Evolutionary conservation across 2,329 filamentous ascomycete species (phyloP).

Genomic region (Trichophyton equinum): DNA sequence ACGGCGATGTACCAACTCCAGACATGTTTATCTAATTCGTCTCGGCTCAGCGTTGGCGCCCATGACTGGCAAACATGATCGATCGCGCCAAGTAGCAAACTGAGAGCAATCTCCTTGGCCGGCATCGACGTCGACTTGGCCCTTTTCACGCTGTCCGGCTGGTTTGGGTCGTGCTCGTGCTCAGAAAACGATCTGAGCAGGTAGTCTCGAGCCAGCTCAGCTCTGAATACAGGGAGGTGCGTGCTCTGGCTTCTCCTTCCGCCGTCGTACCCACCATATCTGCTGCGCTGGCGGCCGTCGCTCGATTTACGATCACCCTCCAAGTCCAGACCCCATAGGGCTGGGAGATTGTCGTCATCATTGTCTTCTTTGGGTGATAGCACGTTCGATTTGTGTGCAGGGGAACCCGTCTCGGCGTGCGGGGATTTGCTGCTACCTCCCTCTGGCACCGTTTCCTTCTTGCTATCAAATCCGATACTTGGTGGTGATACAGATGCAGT

Average conservation of each 20-base stretch:
- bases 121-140: constrained; percentile 43
- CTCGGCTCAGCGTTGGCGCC: constrained; percentile 47
- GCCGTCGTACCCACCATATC: not conserved
- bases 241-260: constrained; percentile 14
- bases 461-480: not conserved
- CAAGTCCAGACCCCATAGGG: constrained; percentile 48
- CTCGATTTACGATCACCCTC: constrained; percentile 41
- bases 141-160: constrained; percentile 24
- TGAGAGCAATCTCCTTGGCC: constrained; percentile 58
- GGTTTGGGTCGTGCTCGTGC: constrained; percentile 2
- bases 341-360: constrained; percentile 24
- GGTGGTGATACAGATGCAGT: not conserved
- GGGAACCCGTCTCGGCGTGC: constrained; percentile 4
- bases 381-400: not conserved
- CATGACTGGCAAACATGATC: constrained; percentile 63
- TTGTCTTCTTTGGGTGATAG: constrained; percentile 9
- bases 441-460: not conserved
- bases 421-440: constrained; percentile 9
- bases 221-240: constrained; percentile 60
- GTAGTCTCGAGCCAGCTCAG: constrained; percentile 54
- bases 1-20: constrained; percentile 74
- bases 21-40: constrained; percentile 61
- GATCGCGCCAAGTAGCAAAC: constrained; percentile 56
- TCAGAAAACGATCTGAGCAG: constrained; percentile 37
- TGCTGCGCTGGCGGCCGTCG: not conserved